These are phyloP conservation scores for Aspergillus baeticus DNA, from an alignment of 495 filamentous ascomycete genomes.

Conservation along the genomic window DNA sequence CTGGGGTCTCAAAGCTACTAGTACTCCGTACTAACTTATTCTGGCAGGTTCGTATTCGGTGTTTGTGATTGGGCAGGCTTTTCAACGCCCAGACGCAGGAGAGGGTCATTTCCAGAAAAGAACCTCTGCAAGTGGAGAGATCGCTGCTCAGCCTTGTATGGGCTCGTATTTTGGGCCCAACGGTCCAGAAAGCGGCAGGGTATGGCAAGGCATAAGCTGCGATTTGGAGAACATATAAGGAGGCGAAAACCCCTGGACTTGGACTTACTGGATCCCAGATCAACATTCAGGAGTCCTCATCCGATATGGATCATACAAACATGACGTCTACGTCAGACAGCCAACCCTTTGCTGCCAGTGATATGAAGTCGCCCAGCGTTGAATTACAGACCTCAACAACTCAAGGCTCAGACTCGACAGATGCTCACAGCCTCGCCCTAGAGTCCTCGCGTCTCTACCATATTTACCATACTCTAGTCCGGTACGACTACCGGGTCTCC, in stretches of 20 bases:
- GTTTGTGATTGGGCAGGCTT: conserved; percentile 8
- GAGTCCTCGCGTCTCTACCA: conserved; percentile 12
- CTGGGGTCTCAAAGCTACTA: background rate
- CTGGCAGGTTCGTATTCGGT: conserved; percentile 17
- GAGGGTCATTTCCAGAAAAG: background rate
- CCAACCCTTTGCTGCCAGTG: background rate
- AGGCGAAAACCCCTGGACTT: background rate
- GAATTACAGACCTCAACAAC: background rate
- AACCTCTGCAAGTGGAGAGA: background rate
- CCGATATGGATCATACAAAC: background rate
- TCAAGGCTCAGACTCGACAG: background rate
- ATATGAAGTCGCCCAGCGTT: background rate
- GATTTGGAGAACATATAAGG: conserved; percentile 2
- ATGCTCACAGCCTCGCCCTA: background rate
- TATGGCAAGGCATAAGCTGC: background rate
- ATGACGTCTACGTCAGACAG: background rate
- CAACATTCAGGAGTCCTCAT: no score
- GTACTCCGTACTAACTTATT: background rate
- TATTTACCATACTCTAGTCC: conserved; percentile 28
- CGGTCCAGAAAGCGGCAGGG: background rate
- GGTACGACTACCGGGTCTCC: conserved; percentile 28
- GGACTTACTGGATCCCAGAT: background rate
- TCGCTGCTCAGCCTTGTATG: conserved; percentile 7
- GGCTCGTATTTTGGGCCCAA: background rate
- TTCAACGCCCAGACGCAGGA: background rate